Percentiles rank a stretch among this genome's conserved stretches.
These are phyloP conservation scores for Aquilaria sinensis DNA, from an alignment of 345 rosid genomes.

Conservation along the genomic window DNA sequence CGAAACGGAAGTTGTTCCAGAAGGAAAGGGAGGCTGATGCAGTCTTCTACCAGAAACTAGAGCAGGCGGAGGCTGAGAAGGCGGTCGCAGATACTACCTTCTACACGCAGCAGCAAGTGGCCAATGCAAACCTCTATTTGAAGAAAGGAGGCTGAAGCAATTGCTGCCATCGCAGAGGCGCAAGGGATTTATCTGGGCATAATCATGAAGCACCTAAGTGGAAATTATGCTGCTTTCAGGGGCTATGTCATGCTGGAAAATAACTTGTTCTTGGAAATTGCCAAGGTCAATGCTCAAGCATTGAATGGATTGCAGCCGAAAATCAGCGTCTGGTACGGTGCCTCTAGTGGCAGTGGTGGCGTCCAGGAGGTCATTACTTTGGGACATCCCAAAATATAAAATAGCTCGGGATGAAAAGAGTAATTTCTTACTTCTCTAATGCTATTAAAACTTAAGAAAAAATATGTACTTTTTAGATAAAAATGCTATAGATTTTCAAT, in stretches of 20 bases:
- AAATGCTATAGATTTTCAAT: no score
- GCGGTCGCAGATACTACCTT: constrained; percentile 55
- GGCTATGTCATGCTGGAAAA: constrained; percentile 57
- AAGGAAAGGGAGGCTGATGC: constrained; percentile 77
- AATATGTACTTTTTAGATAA: no score
- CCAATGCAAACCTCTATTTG: constrained; percentile 32
- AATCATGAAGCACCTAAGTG: constrained; percentile 43
- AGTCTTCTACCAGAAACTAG: constrained; percentile 38
- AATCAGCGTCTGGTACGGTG: constrained; percentile 53
- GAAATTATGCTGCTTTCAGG: constrained; percentile 48
- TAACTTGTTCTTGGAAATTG: constrained; percentile 49
- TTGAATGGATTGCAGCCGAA: constrained; percentile 56
- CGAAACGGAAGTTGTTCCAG: constrained; percentile 55
- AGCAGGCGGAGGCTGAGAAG: constrained; percentile 57
- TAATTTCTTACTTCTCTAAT: no score
- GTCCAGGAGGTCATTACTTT: no score
- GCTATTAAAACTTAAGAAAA: no score
- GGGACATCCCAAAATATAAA: no score
- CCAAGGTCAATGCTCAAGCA: constrained; percentile 51
- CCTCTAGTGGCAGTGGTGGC: no score
- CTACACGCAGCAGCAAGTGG: constrained; percentile 34
- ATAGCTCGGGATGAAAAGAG: no score
- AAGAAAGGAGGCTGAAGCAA: constrained; percentile 71
- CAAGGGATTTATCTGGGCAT: constrained; percentile 54
- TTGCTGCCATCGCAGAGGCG: constrained; percentile 48